These are phyloP conservation scores for Aspergillus kassunensis DNA, from an alignment of 495 filamentous ascomycete species.

Conservation along the genomic window DNA sequence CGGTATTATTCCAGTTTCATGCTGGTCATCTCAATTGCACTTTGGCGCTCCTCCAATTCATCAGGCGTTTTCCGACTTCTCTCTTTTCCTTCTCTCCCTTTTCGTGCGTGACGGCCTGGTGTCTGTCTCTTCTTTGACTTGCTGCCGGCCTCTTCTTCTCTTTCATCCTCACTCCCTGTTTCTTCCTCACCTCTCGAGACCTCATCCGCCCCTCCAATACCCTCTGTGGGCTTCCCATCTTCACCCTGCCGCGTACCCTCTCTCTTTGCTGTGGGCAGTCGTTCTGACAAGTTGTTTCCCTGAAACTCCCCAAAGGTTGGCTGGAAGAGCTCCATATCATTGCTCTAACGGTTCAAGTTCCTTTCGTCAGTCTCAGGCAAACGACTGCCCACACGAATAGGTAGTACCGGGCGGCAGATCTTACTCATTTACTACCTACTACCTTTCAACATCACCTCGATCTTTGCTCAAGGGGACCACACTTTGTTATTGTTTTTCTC, in stretches of 20 bases:
- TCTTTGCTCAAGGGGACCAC: background rate
- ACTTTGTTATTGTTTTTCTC: slow-evolving; percentile 6
- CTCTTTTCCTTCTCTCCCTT: slow-evolving; percentile 26
- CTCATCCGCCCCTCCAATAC: slow-evolving; percentile 19
- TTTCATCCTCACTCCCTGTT: slow-evolving; percentile 10
- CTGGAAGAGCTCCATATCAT: slow-evolving; percentile 13
- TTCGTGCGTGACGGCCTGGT: slow-evolving; percentile 17
- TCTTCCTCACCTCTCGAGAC: slow-evolving; percentile 6
- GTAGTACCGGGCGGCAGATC: slow-evolving; percentile 16
- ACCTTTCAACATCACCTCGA: slow-evolving; percentile 1
- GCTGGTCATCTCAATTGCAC: background rate
- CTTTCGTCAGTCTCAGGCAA: slow-evolving; percentile 40
- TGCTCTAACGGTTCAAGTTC: slow-evolving; percentile 14
- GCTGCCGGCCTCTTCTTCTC: slow-evolving; percentile 19
- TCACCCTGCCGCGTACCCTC: slow-evolving; percentile 23
- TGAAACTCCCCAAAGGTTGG: slow-evolving; percentile 19
- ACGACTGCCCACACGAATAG: slow-evolving; percentile 30
- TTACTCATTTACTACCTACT: no score
- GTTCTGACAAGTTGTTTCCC: slow-evolving; percentile 15
- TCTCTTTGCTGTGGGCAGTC: slow-evolving; percentile 24
- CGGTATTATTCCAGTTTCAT: slow-evolving; percentile 4
- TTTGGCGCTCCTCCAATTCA: background rate
- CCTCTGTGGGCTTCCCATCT: slow-evolving; percentile 16
- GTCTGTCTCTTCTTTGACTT: slow-evolving; percentile 19
- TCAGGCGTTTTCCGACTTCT: background rate